Evolutionary conservation across 306 rosid genomes (phyloP).

Genomic region (Chamaecrista fasciculata): DNA sequence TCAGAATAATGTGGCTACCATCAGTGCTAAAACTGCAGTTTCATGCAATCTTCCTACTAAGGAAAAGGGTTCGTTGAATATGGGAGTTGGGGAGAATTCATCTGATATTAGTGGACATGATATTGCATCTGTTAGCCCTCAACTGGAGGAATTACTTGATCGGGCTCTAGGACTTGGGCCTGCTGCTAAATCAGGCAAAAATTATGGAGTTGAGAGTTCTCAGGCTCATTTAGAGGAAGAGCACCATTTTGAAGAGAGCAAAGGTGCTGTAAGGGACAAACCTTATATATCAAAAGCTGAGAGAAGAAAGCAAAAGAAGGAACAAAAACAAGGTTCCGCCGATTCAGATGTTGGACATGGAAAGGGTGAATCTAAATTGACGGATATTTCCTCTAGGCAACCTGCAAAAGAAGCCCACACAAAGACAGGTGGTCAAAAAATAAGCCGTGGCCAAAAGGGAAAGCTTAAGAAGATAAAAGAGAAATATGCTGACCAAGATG

Average conservation of each 20-base stretch:
- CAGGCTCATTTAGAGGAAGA: conserved; percentile 46
- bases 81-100: conserved; percentile 38
- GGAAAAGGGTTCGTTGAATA: conserved; percentile 32
- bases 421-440: conserved; percentile 60
- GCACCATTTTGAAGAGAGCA: conserved; percentile 47
- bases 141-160: conserved; percentile 93
- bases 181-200: conserved; percentile 50
- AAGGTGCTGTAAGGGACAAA: conserved; percentile 65
- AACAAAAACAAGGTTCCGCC: conserved; percentile 42
- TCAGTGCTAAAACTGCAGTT: conserved; percentile 28
- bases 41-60: conserved; percentile 37
- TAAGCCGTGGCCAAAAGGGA: conserved; percentile 81
- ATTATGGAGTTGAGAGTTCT: conserved; percentile 47
- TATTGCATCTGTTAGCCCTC: conserved; percentile 56
- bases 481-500: conserved; percentile 96
- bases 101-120: conserved; percentile 40
- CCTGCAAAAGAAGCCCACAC: conserved; percentile 51
- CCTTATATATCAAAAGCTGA: conserved; percentile 90
- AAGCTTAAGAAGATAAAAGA: conserved; percentile 92
- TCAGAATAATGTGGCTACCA: conserved; percentile 30
- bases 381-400: conserved; percentile 38
- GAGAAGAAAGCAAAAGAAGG: conserved; percentile 88
- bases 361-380: conserved; percentile 38
- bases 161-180: conserved; percentile 93
- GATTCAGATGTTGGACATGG: conserved; percentile 49